phyloP scores from a whole-genome alignment of 768 basidiomycete species.

The Boletus rex-veris region DNA sequence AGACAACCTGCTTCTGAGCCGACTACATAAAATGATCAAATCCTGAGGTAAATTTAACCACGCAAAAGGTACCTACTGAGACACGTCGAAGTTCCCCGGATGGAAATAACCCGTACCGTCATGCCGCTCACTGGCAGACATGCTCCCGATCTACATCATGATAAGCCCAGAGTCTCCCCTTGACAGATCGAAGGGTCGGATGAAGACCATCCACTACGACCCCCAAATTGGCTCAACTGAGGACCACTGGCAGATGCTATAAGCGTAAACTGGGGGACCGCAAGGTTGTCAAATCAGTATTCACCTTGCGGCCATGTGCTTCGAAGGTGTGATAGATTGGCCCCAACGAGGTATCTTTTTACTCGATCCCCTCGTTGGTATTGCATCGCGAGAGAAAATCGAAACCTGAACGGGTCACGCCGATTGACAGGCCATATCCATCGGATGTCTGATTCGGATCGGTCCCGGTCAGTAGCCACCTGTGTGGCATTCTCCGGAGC shows the following conservation, averaged over 20 bases:
- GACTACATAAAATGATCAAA: neutral
- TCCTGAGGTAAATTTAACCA: neutral
- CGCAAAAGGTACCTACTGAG: too few relatives aligned
- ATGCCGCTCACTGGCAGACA: neutral
- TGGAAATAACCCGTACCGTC: too few relatives aligned
- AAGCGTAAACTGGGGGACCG: neutral
- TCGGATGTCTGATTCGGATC: too few relatives aligned
- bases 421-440: neutral
- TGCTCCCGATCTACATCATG: neutral
- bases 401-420: neutral
- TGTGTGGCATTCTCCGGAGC: neutral
- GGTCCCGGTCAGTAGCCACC: neutral
- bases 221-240: neutral
- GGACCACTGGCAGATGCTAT: neutral
- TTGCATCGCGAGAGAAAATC: neutral
- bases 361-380: neutral
- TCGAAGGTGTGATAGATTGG: neutral
- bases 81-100: neutral
- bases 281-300: neutral
- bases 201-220: neutral
- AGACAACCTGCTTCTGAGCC: neutral
- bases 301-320: neutral
- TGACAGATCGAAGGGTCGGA: too few relatives aligned
- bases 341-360: neutral
- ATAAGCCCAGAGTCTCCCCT: too few relatives aligned